Evolutionary conservation across 345 rosid genomes (phyloP), one percentile per base, ranked within the genome.

Genomic region (Lagerstroemia speciosa): DNA sequence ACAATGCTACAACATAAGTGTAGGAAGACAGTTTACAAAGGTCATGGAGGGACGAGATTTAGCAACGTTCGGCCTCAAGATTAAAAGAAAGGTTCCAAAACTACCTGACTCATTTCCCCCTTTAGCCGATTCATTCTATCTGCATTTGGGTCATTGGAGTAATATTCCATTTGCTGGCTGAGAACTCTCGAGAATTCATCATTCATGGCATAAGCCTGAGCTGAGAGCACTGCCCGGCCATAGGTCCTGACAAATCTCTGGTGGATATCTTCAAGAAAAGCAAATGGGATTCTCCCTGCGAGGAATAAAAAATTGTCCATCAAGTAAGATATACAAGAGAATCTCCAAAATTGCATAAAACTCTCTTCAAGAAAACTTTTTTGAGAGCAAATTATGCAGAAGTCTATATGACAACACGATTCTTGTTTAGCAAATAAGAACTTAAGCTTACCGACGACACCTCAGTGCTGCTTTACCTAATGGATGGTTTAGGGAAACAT

Each of bases 61-160:
- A 48, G 24, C 55, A 48, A 22, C 24, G 2, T 30, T 30, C 27
- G 12, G 31, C 12, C 34, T 30, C 2, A 8, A 5, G 31, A 27
- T 29, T 6, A 20, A 64, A 36, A 30, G 60, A 67, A 77, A 53
- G 32, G 68, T 48, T 46, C 20, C 62, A 60, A 36, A 58, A 68
- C 31, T 71, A 94, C 99, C 93, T 91, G 96, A 73, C 79, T 85
- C 96, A 94, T 84, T 91, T 91, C 97, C 70, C 93, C 97, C 78
- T 88, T 89, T 32, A 91, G 80, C 78, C 99, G 83, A 69, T 86
- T 84, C n/a, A 94, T 83, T 82, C 91, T 79, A 71, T 94, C 99
- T 0, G 96, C 96, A 80, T 86, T 89, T 5, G 96, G 99, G 76
- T 94, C 95, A 64, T 65, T 85, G 0, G 99, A 81, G 76, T 78